Evolutionary conservation across 345 rosid species (phyloP).

Genomic region (Bruguiera sexangula): DNA sequence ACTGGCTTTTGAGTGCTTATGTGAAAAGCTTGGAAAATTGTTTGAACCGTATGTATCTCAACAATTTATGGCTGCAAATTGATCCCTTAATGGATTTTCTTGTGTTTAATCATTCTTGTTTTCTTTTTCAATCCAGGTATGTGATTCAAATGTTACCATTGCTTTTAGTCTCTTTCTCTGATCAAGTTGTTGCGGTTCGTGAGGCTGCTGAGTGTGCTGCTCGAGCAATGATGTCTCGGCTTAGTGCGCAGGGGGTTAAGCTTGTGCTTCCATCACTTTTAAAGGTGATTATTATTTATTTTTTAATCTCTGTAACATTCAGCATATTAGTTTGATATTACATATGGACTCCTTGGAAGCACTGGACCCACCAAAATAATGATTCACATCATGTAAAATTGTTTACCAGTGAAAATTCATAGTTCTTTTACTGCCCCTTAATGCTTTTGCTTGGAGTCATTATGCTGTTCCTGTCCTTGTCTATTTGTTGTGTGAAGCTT

Average conservation of each 20-base stretch:
- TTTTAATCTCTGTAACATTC: neutral
- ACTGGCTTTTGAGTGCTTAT: slow-evolving; percentile 92
- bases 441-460: neutral
- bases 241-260: slow-evolving; percentile 87
- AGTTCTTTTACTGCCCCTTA: neutral
- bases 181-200: slow-evolving; percentile 96
- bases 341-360: neutral
- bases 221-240: slow-evolving; percentile 99
- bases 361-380: neutral
- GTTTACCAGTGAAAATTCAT: neutral
- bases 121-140: slow-evolving; percentile 50
- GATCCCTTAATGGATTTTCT: neutral
- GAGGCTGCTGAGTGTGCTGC: slow-evolving; percentile 99
- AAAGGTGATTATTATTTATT: slow-evolving; percentile 45
- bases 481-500: no score
- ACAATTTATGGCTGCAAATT: neutral
- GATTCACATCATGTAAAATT: neutral
- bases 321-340: neutral
- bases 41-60: slow-evolving; percentile 81
- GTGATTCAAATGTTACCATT: slow-evolving; percentile 92
- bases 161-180: slow-evolving; percentile 92
- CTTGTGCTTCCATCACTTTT: slow-evolving; percentile 93
- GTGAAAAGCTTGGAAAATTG: slow-evolving; percentile 87
- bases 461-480: neutral
- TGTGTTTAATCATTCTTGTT: neutral